phyloP scores from a whole-genome alignment of 805 yeast genomes.

The Komagataella kurtzmanii region DNA sequence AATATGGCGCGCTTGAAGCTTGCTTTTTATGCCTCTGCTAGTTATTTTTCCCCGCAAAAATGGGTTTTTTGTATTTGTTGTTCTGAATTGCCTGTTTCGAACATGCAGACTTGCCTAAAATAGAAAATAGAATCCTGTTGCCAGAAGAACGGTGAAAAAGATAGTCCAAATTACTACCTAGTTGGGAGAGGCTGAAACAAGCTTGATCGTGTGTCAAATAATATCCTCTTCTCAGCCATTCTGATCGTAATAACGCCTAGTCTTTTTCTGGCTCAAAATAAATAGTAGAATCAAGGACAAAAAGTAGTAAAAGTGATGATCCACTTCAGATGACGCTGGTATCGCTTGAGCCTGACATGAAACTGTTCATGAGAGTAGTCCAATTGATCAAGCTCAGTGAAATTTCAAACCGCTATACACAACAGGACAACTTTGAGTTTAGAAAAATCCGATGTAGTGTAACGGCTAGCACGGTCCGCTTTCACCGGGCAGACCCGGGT shows the following conservation, averaged over 20 bases:
- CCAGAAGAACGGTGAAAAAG: neutral
- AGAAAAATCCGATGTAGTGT: constrained; percentile 56
- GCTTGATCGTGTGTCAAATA: no score
- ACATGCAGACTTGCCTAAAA: neutral
- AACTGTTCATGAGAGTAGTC: no score
- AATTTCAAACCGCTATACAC: neutral
- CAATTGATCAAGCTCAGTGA: no score
- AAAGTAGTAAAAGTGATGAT: no score
- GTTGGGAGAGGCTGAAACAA: neutral
- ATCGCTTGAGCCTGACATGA: no score
- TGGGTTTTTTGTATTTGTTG: neutral
- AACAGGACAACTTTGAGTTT: neutral
- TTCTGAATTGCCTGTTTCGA: neutral
- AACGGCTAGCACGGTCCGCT: constrained; percentile 82
- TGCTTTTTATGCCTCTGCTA: neutral
- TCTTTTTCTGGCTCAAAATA: no score
- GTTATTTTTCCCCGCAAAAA: neutral
- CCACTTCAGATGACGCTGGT: no score
- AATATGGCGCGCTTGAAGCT: neutral
- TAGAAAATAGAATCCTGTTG: neutral
- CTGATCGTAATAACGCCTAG: no score
- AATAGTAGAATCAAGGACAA: no score
- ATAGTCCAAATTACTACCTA: neutral
- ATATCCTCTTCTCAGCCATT: no score
- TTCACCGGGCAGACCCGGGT: constrained; percentile 81